Base-by-base conservation (phyloP, 2,329 filamentous ascomycete genomes). In the Epichloe sibirici region DNA sequence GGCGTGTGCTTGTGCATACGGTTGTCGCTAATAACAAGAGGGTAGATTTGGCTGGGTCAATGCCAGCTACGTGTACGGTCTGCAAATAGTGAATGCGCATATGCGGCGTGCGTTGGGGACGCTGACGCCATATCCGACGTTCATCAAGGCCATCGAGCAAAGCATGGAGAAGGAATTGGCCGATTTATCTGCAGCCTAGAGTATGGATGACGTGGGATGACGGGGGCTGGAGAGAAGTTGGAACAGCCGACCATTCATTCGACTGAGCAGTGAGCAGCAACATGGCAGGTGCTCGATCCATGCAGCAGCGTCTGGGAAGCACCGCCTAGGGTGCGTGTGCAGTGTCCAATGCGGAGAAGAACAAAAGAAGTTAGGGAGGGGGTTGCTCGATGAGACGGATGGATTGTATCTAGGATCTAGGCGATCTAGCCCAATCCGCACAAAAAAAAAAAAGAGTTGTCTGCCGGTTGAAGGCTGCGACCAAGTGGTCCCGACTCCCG, bases 41-140 rank as follows among this genome's bases (percentile, higher is more conserved):
- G n/a, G 48, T 63, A 95, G 91, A 53, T 98, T 98, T 65, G 93
- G 91, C 50, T 98, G 93, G 93, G 93, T 97, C 63, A 98, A 98
- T 66, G 91, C 93, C 62, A 96, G 90, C 66, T 98, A 95, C 66
- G 87, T 97, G 53, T 94, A 94, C 64, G 93, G 91, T 42, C 76
- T 97, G 55, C 85, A 90, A 59, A 87, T 96, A 59, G 77, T 95
- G 55, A 90, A 87, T 61, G 86, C 88, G 35, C 89, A 95, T 69
- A 90, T 93, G 82, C 83, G 85, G 66, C 86, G 90, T 61, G 89
- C 91, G 1, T 75, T 98, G 40, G 91, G 90, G 53, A 87, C 90
- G 6, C 76, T 95, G 60, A 96, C 90, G 4, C 85, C 87, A 2
- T 97, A 87, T 66, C 86, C 93, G 45, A 87, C 83, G 1, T 94